Base-by-base conservation (phyloP, 352 stramenopile genomes). In the Phytophthora foliorum region DNA sequence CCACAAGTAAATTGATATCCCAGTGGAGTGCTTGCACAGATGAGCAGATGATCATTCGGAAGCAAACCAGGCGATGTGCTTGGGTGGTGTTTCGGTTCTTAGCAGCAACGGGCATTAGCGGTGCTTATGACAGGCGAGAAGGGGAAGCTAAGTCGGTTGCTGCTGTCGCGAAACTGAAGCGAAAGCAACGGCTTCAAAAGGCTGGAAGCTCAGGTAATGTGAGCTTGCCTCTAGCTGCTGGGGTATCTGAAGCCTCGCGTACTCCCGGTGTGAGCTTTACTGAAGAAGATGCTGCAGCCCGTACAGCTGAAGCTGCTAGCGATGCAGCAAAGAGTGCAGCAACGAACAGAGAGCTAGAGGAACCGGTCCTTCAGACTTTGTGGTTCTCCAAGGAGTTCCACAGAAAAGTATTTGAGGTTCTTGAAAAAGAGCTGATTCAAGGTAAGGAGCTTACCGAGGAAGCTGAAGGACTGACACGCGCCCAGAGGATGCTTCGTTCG, bases 301-400 rank as follows among this genome's bases (percentile, higher is more conserved):
- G 83, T n/a, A 84, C 73, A 34, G 85, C 84, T 29, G 87, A 96
- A 75, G 82, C 84, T 55, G 86, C 86, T 1, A 95, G 88, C 56
- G 88, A 95, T 53, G 89, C 78, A 6, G 89, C 89, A 6, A 95
- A 95, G 36, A 84, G 62, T 39, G 89, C 89, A 11, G 89, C 87
- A 29, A 89, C 81, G 17, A 91, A 89, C 55, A 65, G 86, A 44
- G 75, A 92, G 13, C 66, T 95, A 2, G 80, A 94, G 63, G 82
- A 94, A 24, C 86, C 88, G 4, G 80, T 84, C 31, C 74, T 93
- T 3, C 88, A 95, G 57, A 93, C 77, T 16, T 78, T 97, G 21
- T 97, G 89, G 89, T 97, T 97, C 38, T 93, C 88, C 8, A 91
- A 85, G 65, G 89, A 97, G 56, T 83, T 97, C 13, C 84, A 97